Conservation (phyloP, 2,329 filamentous ascomycete species). For the Ascochyta fabae region DNA sequence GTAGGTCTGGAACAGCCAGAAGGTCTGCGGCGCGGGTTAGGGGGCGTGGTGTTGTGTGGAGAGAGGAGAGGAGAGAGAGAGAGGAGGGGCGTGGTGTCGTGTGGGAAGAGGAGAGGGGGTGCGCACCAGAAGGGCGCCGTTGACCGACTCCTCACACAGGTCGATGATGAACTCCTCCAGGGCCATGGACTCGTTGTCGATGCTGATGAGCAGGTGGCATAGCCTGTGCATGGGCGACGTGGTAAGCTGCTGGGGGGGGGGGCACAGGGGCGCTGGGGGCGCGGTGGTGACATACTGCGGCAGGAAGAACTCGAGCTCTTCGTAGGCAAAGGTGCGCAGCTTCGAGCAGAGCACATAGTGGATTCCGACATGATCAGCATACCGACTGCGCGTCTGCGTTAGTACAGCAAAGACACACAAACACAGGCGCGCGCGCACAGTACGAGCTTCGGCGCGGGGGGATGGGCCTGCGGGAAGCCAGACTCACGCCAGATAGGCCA, state of each 20-base stretch:
- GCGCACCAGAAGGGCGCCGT: constrained; percentile 79
- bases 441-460: constrained; percentile 4
- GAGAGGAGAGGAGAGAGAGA: constrained; percentile 38
- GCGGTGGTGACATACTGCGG: constrained; percentile 58
- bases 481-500: constrained; percentile 85
- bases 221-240: constrained; percentile 50
- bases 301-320: constrained; percentile 92
- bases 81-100: neutral
- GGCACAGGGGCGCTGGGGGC: neutral
- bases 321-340: constrained; percentile 86
- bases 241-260: constrained; percentile 51
- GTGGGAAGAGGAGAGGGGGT: constrained; percentile 43
- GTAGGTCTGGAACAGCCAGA: constrained; percentile 90
- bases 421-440: constrained; percentile 5
- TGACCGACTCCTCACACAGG: constrained; percentile 85
- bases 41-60: neutral
- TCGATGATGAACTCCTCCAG: constrained; percentile 87
- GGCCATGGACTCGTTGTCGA: constrained; percentile 91
- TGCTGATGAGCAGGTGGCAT: constrained; percentile 85
- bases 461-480: constrained; percentile 11
- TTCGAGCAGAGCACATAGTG: constrained; percentile 89
- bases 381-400: constrained; percentile 66
- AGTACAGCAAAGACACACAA: neutral
- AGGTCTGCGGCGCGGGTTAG: constrained; percentile 65
- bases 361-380: constrained; percentile 88